A percentile compares a stretch with the other conserved stretches of the same genome.
Conservation (phyloP, 176 grass and related monocot species). For the Aegilops umbellulata region DNA sequence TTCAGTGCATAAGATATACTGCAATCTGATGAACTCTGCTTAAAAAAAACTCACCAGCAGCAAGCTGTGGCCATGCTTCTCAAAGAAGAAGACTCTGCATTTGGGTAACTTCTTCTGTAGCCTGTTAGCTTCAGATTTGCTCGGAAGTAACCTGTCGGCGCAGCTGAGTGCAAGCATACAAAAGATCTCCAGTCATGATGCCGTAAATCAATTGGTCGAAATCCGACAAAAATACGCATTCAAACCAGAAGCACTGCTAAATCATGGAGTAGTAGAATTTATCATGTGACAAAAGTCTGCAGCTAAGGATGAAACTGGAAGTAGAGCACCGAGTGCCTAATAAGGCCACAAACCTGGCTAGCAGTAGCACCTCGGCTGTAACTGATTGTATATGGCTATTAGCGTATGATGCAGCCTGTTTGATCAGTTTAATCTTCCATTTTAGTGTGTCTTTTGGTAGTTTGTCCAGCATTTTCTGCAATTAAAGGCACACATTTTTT, state of each 20-base stretch:
- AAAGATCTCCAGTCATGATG: not conserved
- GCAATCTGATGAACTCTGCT: not conserved
- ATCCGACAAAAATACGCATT: not conserved
- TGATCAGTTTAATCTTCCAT: conserved; percentile 58
- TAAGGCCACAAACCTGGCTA: conserved; percentile 42
- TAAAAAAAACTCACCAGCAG: conserved; percentile 47
- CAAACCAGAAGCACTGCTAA: not conserved
- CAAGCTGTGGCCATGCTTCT: conserved; percentile 69
- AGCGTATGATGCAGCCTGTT: conserved; percentile 42
- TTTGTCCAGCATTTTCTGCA: conserved; percentile 57
- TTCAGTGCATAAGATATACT: not conserved
- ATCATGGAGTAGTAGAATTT: not conserved
- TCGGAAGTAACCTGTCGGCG: conserved; percentile 61
- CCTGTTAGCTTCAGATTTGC: conserved; percentile 59
- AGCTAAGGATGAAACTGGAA: not conserved
- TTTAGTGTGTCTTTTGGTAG: conserved; percentile 54
- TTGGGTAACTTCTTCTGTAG: conserved; percentile 47
- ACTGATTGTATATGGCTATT: conserved; percentile 52
- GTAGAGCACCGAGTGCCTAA: not conserved
- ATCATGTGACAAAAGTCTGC: not conserved
- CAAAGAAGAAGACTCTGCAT: conserved; percentile 60
- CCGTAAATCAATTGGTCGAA: not conserved
- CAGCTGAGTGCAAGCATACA: conserved; percentile 43
- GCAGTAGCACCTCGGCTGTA: conserved; percentile 53
- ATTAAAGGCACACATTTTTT: not conserved